A percentile compares a stretch with the other conserved stretches of the same genome.
Conservation (phyloP, 2,329 filamentous ascomycete species). For the Alternaria tenuissima region DNA sequence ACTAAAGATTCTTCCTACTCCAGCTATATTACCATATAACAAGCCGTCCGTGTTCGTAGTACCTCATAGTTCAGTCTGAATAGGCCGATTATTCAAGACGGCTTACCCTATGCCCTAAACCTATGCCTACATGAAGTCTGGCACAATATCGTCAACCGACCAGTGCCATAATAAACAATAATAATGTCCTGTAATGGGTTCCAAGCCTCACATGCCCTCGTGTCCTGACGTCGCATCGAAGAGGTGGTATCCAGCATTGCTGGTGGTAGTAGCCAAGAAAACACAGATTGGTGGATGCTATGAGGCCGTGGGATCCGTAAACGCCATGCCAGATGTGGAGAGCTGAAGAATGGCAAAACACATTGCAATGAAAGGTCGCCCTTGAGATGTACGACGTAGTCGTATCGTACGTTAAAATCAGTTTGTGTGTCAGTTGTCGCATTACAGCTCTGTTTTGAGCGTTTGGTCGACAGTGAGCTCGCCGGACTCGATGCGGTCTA, state of each 20-base stretch:
- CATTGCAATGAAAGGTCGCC: background rate
- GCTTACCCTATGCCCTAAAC: background rate
- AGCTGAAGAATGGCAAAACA: background rate
- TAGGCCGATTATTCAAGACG: background rate
- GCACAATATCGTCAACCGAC: background rate
- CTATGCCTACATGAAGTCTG: background rate
- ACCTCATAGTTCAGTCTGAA: background rate
- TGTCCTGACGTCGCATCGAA: conserved; percentile 8
- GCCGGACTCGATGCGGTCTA: conserved; percentile 52
- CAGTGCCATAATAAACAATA: conserved; percentile 21
- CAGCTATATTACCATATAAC: conserved; percentile 1
- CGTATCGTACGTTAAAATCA: conserved; percentile 4
- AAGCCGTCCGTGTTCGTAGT: background rate
- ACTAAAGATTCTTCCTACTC: background rate
- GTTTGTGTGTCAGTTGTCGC: background rate
- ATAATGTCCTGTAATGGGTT: conserved; percentile 16
- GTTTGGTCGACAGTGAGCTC: conserved; percentile 48
- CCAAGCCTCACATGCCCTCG: background rate
- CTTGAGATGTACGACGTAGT: background rate
- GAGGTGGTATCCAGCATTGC: conserved; percentile 18
- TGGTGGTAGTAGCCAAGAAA: background rate
- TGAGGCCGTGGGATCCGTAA: background rate
- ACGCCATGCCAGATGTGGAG: background rate
- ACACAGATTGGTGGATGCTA: background rate
- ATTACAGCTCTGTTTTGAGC: conserved; percentile 44